Evolutionary conservation across 208 protist genomes (phyloP).

Genomic region (Ichthyophonus hoferi): DNA sequence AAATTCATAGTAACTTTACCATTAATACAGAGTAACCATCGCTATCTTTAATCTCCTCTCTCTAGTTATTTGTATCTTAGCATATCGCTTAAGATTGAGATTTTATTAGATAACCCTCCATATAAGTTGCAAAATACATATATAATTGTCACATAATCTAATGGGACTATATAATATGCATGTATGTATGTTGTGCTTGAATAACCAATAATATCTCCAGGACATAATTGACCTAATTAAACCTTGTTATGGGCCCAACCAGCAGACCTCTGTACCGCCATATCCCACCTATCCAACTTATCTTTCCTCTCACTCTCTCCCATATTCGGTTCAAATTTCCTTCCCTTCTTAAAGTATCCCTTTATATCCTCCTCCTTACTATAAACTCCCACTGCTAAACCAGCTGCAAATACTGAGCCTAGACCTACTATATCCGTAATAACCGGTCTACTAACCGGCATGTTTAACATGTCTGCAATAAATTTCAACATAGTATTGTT

Average conservation of each 20-base stretch:
- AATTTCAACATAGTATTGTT: constrained; percentile 28
- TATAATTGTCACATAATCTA: no score
- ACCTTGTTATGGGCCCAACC: background rate
- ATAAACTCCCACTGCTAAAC: background rate
- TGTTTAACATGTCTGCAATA: constrained; percentile 3
- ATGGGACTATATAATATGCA: no score
- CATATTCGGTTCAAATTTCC: background rate
- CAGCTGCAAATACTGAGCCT: background rate
- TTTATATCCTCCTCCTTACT: background rate
- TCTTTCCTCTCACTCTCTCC: background rate
- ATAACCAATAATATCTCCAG: no score
- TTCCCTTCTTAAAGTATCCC: background rate
- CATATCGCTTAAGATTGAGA: no score
- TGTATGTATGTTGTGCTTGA: no score
- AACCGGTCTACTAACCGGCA: background rate
- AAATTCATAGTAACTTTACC: no score
- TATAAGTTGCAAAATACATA: no score
- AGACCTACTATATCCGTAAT: constrained; percentile 25
- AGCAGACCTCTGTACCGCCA: background rate
- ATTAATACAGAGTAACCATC: no score
- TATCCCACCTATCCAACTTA: background rate
- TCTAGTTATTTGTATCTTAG: no score
- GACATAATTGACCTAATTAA: no score
- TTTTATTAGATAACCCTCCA: no score
- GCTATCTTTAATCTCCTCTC: no score